Evolutionary conservation across 306 rosid species (phyloP).

Genomic region (Rosa rugosa): DNA sequence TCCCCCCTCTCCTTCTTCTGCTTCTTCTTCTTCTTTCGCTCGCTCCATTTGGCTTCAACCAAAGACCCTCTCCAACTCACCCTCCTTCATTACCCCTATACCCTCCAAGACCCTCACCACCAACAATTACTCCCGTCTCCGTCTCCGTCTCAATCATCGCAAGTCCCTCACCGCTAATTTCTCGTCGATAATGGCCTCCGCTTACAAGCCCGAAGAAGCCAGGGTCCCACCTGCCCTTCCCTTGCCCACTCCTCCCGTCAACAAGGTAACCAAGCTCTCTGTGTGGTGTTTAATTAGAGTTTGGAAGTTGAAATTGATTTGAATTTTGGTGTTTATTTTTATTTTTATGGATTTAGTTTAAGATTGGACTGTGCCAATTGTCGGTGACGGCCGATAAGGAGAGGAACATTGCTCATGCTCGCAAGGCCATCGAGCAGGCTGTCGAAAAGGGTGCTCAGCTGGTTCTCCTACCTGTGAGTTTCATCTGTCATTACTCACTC

Average conservation of each 20-base stretch:
- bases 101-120: constrained; percentile 9
- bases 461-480: constrained; percentile 76
- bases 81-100: background rate
- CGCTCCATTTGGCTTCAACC: constrained; percentile 27
- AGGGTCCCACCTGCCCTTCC: constrained; percentile 74
- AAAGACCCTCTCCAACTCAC: constrained; percentile 14
- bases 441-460: constrained; percentile 77
- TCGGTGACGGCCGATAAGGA: constrained; percentile 76
- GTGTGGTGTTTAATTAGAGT: background rate
- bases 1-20: constrained; percentile 15
- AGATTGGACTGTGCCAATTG: constrained; percentile 83
- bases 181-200: constrained; percentile 56
- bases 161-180: constrained; percentile 26
- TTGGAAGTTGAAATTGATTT: background rate
- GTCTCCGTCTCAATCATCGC: constrained; percentile 15
- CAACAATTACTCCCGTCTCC: background rate
- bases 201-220: constrained; percentile 60
- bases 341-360: constrained; percentile 46
- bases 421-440: constrained; percentile 76
- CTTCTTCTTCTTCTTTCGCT: constrained; percentile 24
- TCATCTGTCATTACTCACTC: background rate
- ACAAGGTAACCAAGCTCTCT: constrained; percentile 47
- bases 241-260: constrained; percentile 60
- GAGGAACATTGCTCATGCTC: constrained; percentile 76
- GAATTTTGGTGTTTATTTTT: constrained; percentile 1